Evolutionary conservation across 495 filamentous ascomycete genomes (phyloP), one percentile per base, ranked within the genome.

Genomic region (Achaetomiella virescens): DNA sequence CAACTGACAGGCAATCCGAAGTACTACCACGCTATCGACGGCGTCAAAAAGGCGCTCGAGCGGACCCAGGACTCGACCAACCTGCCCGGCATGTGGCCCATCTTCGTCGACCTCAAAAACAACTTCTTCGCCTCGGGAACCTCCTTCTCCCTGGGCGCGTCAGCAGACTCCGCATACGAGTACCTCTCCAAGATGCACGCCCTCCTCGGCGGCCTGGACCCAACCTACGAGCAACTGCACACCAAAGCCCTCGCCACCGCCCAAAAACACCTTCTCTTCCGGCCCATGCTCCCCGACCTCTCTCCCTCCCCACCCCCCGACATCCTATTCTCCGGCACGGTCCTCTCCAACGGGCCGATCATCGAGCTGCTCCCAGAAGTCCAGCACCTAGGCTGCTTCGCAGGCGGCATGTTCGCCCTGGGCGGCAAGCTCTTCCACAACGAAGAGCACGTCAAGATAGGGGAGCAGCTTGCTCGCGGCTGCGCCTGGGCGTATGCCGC

Each of bases 401-500:
- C 83, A 0, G 92, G 93, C 14, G 92, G 90, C 24, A 97, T 97
- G 92, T 83, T 95, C 47, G 92, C 84, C 11, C 73, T 98, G 40
- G 93, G 89, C 36, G 86, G 88, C 21, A 87, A 82, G 60, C 75
- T 91, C 3, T 91, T 95, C 57, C 73, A 79, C 21, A 74, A 83
- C 17, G 74, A 83, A 1, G 77, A 79, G 3, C 86, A 97, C 62
- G 70, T 97, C 47, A 78, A 87, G n/a, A 78, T 89, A 21, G 93
- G 86, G 3, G 74, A 78, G 43, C 87, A 88, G 61, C 77, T 97
- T n/a, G 87, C 89, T 0, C 85, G 93, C 49, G 93, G 91, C 14
- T 97, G 92, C 60, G 84, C 91, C n/a, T 97, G 90, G 91, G 83
- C 89, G 2, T 97, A 96, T 65, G 78, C 84, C 33, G 76, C 81